phyloP scores from a whole-genome alignment of 495 filamentous ascomycete genomes.

The Penicillium lividum region DNA sequence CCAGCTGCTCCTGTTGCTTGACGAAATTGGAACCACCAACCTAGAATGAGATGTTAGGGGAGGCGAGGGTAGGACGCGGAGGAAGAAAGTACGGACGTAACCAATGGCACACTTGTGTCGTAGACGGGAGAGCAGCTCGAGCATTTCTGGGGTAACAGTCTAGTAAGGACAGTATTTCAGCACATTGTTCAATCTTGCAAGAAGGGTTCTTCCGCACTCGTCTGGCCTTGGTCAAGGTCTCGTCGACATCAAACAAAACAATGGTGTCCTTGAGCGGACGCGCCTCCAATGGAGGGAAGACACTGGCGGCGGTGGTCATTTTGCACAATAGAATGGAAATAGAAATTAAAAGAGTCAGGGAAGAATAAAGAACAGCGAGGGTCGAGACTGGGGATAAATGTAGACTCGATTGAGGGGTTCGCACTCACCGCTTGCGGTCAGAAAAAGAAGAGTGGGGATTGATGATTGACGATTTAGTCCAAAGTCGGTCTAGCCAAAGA shows the following conservation, averaged over 20 bases:
- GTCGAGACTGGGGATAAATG: background rate
- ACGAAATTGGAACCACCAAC: conserved; percentile 80
- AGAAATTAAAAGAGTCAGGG: background rate
- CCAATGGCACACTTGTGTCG: conserved; percentile 90
- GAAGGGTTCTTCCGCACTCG: conserved; percentile 44
- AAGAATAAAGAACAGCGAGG: background rate
- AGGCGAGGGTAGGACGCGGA: background rate
- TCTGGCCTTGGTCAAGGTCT: conserved; percentile 78
- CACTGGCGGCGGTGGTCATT: conserved; percentile 50
- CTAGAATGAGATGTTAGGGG: conserved; percentile 21
- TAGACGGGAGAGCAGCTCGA: conserved; percentile 71
- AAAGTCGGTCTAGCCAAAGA: conserved; percentile 2
- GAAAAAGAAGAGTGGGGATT: background rate
- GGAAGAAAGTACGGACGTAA: conserved; percentile 54
- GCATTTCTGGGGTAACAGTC: conserved; percentile 75
- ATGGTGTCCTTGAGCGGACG: conserved; percentile 89
- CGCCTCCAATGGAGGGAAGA: conserved; percentile 73
- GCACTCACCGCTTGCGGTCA: background rate
- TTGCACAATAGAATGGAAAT: background rate
- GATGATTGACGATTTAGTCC: background rate
- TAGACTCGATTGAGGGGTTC: background rate
- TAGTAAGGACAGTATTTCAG: conserved; percentile 24
- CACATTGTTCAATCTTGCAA: conserved; percentile 3
- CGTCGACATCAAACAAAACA: conserved; percentile 91
- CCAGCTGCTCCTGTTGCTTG: conserved; percentile 97